These are phyloP conservation scores for Xenoacremonium recifei DNA, from an alignment of 2,329 filamentous ascomycete species.

Conservation along the genomic window DNA sequence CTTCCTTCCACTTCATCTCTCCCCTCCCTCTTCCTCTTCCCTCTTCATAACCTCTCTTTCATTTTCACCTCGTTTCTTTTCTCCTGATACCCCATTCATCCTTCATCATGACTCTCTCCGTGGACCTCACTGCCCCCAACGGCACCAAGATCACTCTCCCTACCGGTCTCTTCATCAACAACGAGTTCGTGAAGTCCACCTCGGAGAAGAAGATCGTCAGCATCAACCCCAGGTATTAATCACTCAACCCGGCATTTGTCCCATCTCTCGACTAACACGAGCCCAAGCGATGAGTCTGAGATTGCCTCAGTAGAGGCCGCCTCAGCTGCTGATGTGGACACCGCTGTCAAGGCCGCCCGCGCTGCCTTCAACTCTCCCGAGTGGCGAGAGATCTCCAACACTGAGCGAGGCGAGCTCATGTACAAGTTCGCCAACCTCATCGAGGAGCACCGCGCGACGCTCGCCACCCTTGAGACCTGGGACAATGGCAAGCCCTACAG, in stretches of 20 bases:
- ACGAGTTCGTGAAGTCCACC: conserved; percentile 64
- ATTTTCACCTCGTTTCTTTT: background rate
- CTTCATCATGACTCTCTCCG: conserved; percentile 10
- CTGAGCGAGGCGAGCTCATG: conserved; percentile 66
- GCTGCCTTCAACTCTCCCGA: conserved; percentile 49
- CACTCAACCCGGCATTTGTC: background rate
- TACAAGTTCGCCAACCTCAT: conserved; percentile 68
- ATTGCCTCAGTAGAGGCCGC: conserved; percentile 16
- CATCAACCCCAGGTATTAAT: conserved; percentile 44
- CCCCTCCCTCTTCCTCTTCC: too few relatives aligned
- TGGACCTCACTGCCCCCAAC: conserved; percentile 67
- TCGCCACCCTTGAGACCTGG: conserved; percentile 65
- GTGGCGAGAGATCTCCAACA: conserved; percentile 43
- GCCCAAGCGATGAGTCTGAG: conserved; percentile 7
- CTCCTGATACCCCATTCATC: background rate
- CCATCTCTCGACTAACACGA: background rate
- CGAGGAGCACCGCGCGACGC: conserved; percentile 53
- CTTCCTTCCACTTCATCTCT: too few relatives aligned
- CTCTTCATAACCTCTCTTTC: too few relatives aligned
- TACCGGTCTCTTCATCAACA: conserved; percentile 70
- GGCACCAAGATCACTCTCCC: conserved; percentile 63
- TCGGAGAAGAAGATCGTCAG: conserved; percentile 53
- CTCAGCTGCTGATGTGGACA: conserved; percentile 21
- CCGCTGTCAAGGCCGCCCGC: conserved; percentile 45
- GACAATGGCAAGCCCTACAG: conserved; percentile 69